Evolutionary conservation across 2,329 filamentous ascomycete genomes (phyloP), one percentile per base, ranked within the genome.

Genomic region (Fusarium albidum): DNA sequence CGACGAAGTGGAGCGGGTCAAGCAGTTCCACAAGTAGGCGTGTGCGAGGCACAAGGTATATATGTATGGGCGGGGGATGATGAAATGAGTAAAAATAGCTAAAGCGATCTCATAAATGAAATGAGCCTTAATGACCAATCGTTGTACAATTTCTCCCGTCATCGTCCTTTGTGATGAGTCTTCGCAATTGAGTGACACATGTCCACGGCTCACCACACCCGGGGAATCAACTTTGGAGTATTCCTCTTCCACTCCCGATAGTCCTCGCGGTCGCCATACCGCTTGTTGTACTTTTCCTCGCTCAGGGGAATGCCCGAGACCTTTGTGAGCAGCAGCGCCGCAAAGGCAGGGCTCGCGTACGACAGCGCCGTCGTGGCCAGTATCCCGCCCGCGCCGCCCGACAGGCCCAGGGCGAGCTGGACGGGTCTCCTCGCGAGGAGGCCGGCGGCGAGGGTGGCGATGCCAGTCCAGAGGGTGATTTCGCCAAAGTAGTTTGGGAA

Each of bases 1-100:
- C 66, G 91, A 96, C 59, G 95, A 99, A 79, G 84, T 99, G 41
- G 92, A 97, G 79, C 97, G 96, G 82, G 91, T 98, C 64, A 96
- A 96, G 75, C 79, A 85, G 56, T 88, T 89, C 69, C 89, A 95
- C 79, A 88, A 59, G 39, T 71, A 65, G 63, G 52, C 15, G 21
- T n/a, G n/a, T n/a, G n/a, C n/a, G n/a, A n/a, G n/a, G 42, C 34
- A 32, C 44, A 39, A 54, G 35, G 47, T n/a, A n/a, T n/a, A n/a
- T n/a, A 47, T 43, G 46, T 39, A 49, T 51, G 49, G 48, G 60
- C 43, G 48, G 41, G 49, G 32, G 43, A 66, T 65, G 11, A 53
- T 49, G 49, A 50, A 62, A 53, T 60, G 40, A 55, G 51, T 51
- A 50, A 48, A 48, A 63, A 55, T 52, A 59, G 53, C 33, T 55